Base-by-base conservation (phyloP, 1,284 basidiomycete genomes). In the Cystobasidiaceae sp. region DNA sequence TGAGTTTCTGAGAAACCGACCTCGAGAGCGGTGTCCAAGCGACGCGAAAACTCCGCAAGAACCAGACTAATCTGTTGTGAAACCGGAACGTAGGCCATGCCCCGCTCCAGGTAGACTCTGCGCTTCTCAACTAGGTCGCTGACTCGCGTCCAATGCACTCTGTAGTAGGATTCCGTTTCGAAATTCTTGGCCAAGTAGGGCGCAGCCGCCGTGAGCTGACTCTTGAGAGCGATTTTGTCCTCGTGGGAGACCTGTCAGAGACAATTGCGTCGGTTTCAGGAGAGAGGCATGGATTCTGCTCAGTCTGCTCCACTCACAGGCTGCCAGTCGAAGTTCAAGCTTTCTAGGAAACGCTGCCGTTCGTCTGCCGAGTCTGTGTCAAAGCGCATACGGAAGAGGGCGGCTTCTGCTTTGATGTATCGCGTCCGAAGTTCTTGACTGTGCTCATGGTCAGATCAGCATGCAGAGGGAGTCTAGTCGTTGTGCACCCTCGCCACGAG, bases 351-450 rank as follows among this genome's bases (percentile, higher is more conserved):
- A 1, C 73, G 74, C n/a, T 83, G 79, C 32, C 84, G 80, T 74
- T 97, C 93, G 0, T 48, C 48, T 0, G 67, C 71, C 66, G 85
- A 83, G 69, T 90, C 89, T 0, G 75, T 80, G 49, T 93, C 90
- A 74, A 88, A 97, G 13, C 93, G 84, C 52, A 93, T 80, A 69
- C 81, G 84, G 78, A 98, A 98, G 15, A 98, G 78, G 0, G 85
- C 85, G 0, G 84, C 82, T 79, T 99, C 96, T 4, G 90, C 89
- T 72, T 91, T 90, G 62, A 97, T 81, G 74, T 97, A 99, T 43
- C 94, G 83, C 52, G 86, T 80, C 57, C 94, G 82, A 37, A 99
- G 81, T 67, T 99, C 96, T 71, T 97, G 93, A 49, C 92, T 96
- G 69, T 11, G 55, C n/a, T 19, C 34, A 13, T 30, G 32, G 15